Evolutionary conservation across 1,139 yeast genomes (phyloP), one percentile per base, ranked within the genome.

Genomic region (Nakaseomyces uthaithaninus): DNA sequence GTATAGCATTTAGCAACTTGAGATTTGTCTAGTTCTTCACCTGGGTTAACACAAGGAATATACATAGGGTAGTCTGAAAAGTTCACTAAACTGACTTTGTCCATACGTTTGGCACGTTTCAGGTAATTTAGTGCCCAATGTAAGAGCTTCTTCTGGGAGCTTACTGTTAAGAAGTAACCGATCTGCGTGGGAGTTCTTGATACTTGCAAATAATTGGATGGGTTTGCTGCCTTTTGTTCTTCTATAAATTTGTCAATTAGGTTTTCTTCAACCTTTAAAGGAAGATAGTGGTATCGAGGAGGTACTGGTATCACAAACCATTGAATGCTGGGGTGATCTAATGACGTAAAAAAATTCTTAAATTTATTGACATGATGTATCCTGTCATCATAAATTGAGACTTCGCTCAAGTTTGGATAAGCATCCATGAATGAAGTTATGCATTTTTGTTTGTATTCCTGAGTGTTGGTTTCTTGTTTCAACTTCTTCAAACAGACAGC

Each of bases 341-440:
- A 31, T 14, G 35, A 27, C 17, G 52, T 50, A 36, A 68, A 48
- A 40, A 57, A 60, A 23, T 49, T 49, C 28, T 59, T 50, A 41
- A 69, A 65, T 14, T 62, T 60, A 33, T 53, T 55, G 12, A 66
- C 46, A 40, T 69, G 73, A 20, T 59, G 52, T 10, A 49, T 42
- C 31, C 73, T 55, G 50, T 69, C 74, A 36, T 71, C 74, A 45
- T 67, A 71, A 3, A 70, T 50, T 1, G 57, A 48, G 3, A 69
- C 46, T 34, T 62, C 63, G 6, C 50, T 50, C 5, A 63, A 47
- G 3, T 55, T 45, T 8, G 47, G 42, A 44, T 62, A 67, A 35
- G 52, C 48, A 2, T 57, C 46, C 16, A 69, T 41, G 1, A 69
- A 41, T 27, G 66, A 69, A 0, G 43, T 44, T 5, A 70, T 38